phyloP scores from a whole-genome alignment of 2,329 filamentous ascomycete genomes.

The Hymenoscyphus fraxineus region DNA sequence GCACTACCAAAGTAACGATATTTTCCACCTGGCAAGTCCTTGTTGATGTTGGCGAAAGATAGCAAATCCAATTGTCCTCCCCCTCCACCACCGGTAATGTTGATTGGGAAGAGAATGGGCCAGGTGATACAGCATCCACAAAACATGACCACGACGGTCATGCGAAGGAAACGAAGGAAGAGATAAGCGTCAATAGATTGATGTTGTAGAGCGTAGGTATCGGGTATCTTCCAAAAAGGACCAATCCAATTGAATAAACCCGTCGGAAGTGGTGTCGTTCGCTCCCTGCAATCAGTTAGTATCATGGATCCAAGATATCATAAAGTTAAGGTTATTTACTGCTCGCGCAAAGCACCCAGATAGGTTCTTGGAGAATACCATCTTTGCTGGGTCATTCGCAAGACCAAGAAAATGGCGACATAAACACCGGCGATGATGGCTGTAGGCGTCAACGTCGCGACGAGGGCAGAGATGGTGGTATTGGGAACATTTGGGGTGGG shows the following conservation, averaged over 20 bases:
- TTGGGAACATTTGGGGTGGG: constrained; percentile 13
- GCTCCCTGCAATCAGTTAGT: constrained; percentile 42
- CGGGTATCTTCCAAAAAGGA: constrained; percentile 63
- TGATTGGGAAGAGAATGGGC: constrained; percentile 79
- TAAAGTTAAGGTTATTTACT: constrained; percentile 23
- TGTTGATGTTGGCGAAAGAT: constrained; percentile 70
- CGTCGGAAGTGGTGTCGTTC: constrained; percentile 54
- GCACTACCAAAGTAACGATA: constrained; percentile 75
- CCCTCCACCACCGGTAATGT: constrained; percentile 71
- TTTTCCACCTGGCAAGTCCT: constrained; percentile 47
- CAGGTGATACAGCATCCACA: constrained; percentile 81
- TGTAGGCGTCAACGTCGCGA: constrained; percentile 46
- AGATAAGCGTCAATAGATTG: constrained; percentile 91
- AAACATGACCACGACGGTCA: constrained; percentile 73
- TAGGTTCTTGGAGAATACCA: constrained; percentile 55
- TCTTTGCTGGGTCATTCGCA: constrained; percentile 46
- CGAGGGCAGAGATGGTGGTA: constrained; percentile 37
- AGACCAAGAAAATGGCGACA: constrained; percentile 44
- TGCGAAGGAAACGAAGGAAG: constrained; percentile 82
- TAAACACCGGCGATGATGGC: constrained; percentile 43
- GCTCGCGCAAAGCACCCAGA: constrained; percentile 47
- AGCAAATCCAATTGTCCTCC: constrained; percentile 69
- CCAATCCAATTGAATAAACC: constrained; percentile 66
- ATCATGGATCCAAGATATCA: not conserved
- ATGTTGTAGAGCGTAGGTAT: constrained; percentile 81